Percentiles rank a stretch among this genome's conserved stretches.
phyloP scores from a whole-genome alignment of 192 early-diverging fungal genomes.

The Backusella sp. region DNA sequence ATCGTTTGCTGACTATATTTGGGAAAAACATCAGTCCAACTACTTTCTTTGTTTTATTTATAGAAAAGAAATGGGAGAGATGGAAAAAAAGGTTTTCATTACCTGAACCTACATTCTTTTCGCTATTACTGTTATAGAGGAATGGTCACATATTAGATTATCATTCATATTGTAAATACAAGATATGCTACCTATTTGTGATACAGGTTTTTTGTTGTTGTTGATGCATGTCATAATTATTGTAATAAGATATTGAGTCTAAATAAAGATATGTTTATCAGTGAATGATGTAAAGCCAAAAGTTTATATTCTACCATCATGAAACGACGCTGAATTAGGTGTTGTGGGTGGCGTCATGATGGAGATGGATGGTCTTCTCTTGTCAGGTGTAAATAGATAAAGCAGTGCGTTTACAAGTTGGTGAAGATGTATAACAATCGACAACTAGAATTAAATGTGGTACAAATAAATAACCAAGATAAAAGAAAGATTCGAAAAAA shows the following conservation, averaged over 20 bases:
- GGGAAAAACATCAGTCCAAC: not conserved
- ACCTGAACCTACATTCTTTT: not conserved
- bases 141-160: not conserved
- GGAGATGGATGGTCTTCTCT: not conserved
- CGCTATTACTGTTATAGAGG: not conserved
- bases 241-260: not conserved
- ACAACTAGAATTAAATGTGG: not conserved
- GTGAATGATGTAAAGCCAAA: not conserved
- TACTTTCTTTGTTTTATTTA: not conserved
- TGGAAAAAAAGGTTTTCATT: not conserved
- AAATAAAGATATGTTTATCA: not conserved
- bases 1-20: conserved; percentile 10
- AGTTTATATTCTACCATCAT: not conserved
- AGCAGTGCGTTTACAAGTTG: conserved; percentile 8
- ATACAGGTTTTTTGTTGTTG: not conserved
- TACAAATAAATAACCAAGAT: not conserved
- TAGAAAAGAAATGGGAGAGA: not conserved
- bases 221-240: not conserved
- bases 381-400: not conserved
- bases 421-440: conserved; percentile 9
- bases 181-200: not conserved
- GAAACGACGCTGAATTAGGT: not conserved
- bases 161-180: not conserved
- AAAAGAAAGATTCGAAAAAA: not conserved
- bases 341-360: not conserved